phyloP scores from a whole-genome alignment of 2,329 filamentous ascomycete species.

The Grosmannia huntii region DNA sequence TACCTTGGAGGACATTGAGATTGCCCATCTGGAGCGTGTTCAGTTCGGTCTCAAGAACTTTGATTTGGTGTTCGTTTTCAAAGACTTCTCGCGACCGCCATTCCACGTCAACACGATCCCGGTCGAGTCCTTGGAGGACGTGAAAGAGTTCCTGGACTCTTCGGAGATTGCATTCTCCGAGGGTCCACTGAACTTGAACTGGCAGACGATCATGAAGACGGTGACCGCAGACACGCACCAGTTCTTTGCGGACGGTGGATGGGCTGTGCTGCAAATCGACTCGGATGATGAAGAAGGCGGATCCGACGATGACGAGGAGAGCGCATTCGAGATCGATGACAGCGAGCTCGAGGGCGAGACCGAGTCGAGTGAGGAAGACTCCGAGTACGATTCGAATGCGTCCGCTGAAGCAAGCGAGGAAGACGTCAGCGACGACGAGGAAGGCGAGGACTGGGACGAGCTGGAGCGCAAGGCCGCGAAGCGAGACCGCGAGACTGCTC shows the following conservation, averaged over 20 bases:
- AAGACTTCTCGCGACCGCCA: conserved; percentile 83
- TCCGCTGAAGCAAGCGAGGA: conserved; percentile 73
- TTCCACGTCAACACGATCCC: conserved; percentile 97
- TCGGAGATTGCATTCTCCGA: conserved; percentile 92
- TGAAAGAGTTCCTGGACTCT: conserved; percentile 95
- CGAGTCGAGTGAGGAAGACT: conserved; percentile 68
- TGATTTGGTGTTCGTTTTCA: conserved; percentile 96
- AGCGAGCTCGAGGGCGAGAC: conserved; percentile 74
- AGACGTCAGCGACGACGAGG: conserved; percentile 60
- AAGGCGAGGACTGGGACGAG: conserved; percentile 88
- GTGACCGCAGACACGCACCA: conserved; percentile 85
- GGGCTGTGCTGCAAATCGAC: conserved; percentile 82
- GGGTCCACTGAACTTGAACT: conserved; percentile 94
- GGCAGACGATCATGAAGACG: conserved; percentile 99
- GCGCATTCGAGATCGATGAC: conserved; percentile 81
- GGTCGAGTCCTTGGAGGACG: conserved; percentile 82
- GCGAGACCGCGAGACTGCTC: conserved; percentile 53
- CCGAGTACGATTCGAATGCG: conserved; percentile 85
- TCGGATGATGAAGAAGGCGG: conserved; percentile 71
- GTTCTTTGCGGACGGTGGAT: conserved; percentile 92
- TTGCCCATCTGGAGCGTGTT: conserved; percentile 91
- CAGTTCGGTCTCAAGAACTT: conserved; percentile 98
- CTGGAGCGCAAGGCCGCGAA: conserved; percentile 84
- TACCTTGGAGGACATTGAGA: conserved; percentile 88
- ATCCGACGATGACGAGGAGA: conserved; percentile 78